Evolutionary conservation across 176 grass and related monocot species (phyloP).

Genomic region (Oryza australiensis): DNA sequence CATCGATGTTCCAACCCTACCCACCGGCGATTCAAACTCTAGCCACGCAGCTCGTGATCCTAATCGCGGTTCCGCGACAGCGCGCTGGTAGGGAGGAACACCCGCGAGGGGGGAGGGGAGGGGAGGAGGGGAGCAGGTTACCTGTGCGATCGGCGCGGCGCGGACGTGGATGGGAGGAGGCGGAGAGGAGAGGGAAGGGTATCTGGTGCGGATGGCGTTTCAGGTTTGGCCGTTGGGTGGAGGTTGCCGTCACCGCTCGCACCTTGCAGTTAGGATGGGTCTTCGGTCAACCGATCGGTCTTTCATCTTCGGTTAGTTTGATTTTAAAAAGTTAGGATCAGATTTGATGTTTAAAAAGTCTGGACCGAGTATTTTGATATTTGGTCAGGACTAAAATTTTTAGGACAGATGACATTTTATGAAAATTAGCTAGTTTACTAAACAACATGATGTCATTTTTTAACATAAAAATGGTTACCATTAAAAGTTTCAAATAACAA

Average conservation of each 20-base stretch:
- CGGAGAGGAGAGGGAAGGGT: background rate
- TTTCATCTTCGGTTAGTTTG: no score
- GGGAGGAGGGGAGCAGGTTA: constrained; percentile 9
- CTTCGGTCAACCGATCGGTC: no score
- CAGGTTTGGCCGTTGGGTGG: background rate
- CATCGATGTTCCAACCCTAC: background rate
- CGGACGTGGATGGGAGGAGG: constrained; percentile 14
- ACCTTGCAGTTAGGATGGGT: no score
- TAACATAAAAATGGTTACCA: no score
- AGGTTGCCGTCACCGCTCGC: constrained; percentile 6
- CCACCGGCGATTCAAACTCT: background rate
- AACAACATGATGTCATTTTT: no score
- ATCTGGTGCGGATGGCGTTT: constrained; percentile 13
- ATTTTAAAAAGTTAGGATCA: no score
- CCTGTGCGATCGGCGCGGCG: constrained; percentile 29
- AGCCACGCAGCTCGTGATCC: background rate
- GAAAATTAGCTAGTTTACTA: no score
- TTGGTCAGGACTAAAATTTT: no score
- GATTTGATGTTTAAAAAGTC: no score
- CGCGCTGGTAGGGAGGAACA: background rate
- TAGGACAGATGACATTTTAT: no score
- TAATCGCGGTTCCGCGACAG: background rate
- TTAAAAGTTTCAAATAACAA: no score
- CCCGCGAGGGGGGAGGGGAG: background rate
- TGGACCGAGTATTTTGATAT: no score